These are phyloP conservation scores for Jamesozyma hellenica DNA, from an alignment of 805 yeast genomes.

Conservation along the genomic window DNA sequence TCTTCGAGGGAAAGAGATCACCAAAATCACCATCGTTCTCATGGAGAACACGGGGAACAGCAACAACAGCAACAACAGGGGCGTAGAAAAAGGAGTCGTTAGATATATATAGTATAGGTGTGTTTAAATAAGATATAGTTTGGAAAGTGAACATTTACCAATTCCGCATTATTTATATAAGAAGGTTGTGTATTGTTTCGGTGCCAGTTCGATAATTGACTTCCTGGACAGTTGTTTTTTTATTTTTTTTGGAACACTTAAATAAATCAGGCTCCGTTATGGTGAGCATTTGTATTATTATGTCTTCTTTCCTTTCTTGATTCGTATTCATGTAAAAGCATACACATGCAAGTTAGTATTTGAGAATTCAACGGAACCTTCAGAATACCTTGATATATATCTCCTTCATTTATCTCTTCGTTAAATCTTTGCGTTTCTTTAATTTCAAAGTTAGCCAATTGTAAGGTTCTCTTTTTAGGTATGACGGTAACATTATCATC, in stretches of 20 bases:
- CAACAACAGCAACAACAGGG: slow-evolving; percentile 7
- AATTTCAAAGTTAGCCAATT: slow-evolving; percentile 18
- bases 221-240: background rate
- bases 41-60: slow-evolving; percentile 1
- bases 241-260: background rate
- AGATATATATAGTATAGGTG: background rate
- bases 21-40: slow-evolving; percentile 5
- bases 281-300: background rate
- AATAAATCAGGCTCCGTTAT: background rate
- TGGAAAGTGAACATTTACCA: too few relatives aligned
- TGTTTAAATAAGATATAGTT: background rate
- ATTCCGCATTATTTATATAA: too few relatives aligned
- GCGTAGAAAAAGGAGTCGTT: slow-evolving; percentile 16
- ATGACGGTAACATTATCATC: slow-evolving; percentile 18
- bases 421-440: slow-evolving; percentile 10
- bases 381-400: slow-evolving; percentile 6
- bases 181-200: too few relatives aligned
- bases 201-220: too few relatives aligned
- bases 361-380: slow-evolving; percentile 23
- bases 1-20: slow-evolving; percentile 5
- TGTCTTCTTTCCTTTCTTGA: slow-evolving; percentile 25
- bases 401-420: background rate
- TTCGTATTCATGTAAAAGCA: slow-evolving; percentile 26
- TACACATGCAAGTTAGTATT: slow-evolving; percentile 26
- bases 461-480: slow-evolving; percentile 21